A percentile compares a stretch with the other conserved stretches of the same genome.
Conservation (phyloP, 1,139 yeast genomes). For the Debaryomycetaceae sp. region DNA sequence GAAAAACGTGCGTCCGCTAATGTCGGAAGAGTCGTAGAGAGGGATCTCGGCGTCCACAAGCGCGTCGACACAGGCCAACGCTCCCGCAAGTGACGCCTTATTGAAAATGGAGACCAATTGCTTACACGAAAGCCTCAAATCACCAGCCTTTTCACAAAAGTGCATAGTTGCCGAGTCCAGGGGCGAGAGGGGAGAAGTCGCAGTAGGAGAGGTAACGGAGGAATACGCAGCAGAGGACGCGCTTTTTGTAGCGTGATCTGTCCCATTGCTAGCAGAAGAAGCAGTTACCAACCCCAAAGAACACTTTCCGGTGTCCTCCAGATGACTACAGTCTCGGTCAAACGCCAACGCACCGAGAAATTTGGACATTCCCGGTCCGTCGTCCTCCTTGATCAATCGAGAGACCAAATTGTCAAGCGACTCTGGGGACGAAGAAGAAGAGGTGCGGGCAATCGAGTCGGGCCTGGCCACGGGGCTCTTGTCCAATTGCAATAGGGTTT, state of each 20-base stretch:
- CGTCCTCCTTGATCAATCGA: slow-evolving; percentile 5
- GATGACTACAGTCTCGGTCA: too few species aligned
- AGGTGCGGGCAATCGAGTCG: not conserved
- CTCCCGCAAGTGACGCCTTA: slow-evolving; percentile 44
- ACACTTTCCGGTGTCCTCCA: too few species aligned
- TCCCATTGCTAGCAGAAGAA: too few species aligned
- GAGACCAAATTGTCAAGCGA: slow-evolving; percentile 6
- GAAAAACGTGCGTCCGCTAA: slow-evolving; percentile 73
- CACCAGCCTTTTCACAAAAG: too few species aligned
- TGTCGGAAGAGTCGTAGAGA: slow-evolving; percentile 52
- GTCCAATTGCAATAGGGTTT: slow-evolving; percentile 33
- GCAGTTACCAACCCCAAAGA: too few species aligned
- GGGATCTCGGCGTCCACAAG: slow-evolving; percentile 23
- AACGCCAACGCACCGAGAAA: slow-evolving; percentile 1
- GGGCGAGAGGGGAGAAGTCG: slow-evolving; percentile 1
- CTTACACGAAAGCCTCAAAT: slow-evolving; percentile 21
- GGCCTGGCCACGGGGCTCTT: slow-evolving; percentile 3
- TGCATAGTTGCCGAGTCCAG: not conserved
- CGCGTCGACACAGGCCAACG: slow-evolving; percentile 46
- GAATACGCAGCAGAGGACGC: slow-evolving; percentile 1
- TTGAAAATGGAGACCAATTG: slow-evolving; percentile 46
- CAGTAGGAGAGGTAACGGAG: not conserved
- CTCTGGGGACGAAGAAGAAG: too few species aligned
- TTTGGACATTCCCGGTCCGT: not conserved
- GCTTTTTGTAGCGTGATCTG: too few species aligned